Base-by-base conservation (phyloP, 108 stramenopile species). In the Bacterosira constricta region DNA sequence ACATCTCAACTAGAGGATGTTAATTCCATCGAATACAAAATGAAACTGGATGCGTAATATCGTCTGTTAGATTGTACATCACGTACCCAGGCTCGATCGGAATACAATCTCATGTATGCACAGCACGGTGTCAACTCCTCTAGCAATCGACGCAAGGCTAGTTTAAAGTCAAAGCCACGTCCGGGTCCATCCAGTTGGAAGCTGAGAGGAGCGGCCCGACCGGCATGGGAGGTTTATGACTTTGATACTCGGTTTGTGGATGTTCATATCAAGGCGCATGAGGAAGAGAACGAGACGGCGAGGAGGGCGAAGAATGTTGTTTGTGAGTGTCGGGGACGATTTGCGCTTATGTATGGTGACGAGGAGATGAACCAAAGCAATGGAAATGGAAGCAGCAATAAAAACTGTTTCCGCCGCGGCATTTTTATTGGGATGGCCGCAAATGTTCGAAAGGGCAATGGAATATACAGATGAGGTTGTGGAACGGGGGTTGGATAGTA, bases 191-290 rank as follows among this genome's bases (percentile, higher is more conserved):
- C 90, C 55, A 86, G 85, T 6, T 96, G 95, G 95, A 92, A 94
- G 78, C 63, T 96, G 31, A 82, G 85, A 25, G 95, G 95, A 13
- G 93, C 95, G 8, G 95, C 95, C 26, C 81, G 93, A 37, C 93
- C 95, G 0, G 95, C 95, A 10, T 79, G 77, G 75, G 75, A 91
- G 78, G 90, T 96, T 0, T 94, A 96, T 61, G 92, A 94, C 71
- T 94, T 94, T 71, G 95, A 96, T 72, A 84, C 80, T 0, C 77
- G 93, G n/a, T 93, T 91, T 69, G 85, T 88, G n/a, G 90, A 91
- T 87, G 86, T 88, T 6, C 84, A 96, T 58, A 52, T 83, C 0
- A 80, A 89, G 72, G 90, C 85, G 9, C 77, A 86, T 38, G 88
- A 90, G 57, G 86, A 93, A 50, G 88, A 85, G 15, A 83, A 77